Percentiles rank a stretch among this genome's conserved stretches.
These are phyloP conservation scores for Pichia nakasei DNA, from an alignment of 805 yeast species.

Conservation along the genomic window DNA sequence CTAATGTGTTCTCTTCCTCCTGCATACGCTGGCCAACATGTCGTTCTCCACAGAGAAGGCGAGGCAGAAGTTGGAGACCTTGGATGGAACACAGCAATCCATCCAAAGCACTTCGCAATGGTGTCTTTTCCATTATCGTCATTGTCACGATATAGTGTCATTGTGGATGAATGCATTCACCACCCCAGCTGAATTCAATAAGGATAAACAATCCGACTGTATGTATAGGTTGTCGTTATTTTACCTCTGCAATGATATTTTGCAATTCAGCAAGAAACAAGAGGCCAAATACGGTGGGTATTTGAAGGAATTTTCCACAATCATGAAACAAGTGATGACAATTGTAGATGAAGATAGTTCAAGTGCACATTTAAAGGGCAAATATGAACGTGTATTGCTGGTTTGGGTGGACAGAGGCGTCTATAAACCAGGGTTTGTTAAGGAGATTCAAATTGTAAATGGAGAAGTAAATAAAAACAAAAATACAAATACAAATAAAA, in stretches of 20 bases:
- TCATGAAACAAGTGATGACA: conserved; percentile 35
- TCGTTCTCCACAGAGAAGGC: conserved; percentile 46
- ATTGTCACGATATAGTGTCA: conserved; percentile 38
- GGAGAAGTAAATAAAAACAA: not conserved
- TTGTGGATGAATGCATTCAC: conserved; percentile 10
- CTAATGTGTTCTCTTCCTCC: too few species aligned
- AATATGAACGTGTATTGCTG: conserved; percentile 40
- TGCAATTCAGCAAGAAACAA: conserved; percentile 66
- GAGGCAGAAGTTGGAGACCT: conserved; percentile 33
- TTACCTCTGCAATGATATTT: conserved; percentile 72
- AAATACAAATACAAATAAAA: not conserved
- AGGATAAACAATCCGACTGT: conserved; percentile 27
- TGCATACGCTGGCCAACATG: too few species aligned
- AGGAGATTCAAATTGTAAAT: conserved; percentile 5
- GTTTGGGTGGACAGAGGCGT: conserved; percentile 53
- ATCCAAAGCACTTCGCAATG: conserved; percentile 69
- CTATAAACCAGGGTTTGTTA: conserved; percentile 24
- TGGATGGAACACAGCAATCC: conserved; percentile 61
- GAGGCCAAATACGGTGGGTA: conserved; percentile 42
- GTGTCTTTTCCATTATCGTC: conserved; percentile 56
- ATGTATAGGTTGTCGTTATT: conserved; percentile 32
- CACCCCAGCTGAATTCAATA: conserved; percentile 5
- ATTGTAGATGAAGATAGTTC: conserved; percentile 14
- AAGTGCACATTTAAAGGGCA: conserved; percentile 28
- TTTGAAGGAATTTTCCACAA: conserved; percentile 45